These are phyloP conservation scores for Trametes hirsuta DNA, from an alignment of 1,284 basidiomycete genomes.

Conservation along the genomic window DNA sequence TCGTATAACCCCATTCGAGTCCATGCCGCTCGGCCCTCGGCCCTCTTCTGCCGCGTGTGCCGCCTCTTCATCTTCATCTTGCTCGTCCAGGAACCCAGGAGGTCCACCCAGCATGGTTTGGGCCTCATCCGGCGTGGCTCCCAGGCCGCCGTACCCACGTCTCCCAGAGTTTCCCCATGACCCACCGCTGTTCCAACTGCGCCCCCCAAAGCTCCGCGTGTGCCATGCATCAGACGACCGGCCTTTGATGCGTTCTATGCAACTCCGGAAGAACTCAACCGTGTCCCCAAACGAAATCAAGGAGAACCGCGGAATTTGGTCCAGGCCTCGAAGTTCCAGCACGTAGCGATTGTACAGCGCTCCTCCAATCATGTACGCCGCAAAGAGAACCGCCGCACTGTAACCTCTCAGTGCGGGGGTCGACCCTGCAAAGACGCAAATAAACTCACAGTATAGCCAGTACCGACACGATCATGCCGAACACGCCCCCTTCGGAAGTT, in stretches of 20 bases:
- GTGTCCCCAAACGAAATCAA: slow-evolving; percentile 40
- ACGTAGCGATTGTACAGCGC: slow-evolving; percentile 73
- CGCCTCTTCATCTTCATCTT: slow-evolving; percentile 34
- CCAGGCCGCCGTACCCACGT: slow-evolving; percentile 35
- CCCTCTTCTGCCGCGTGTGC: slow-evolving; percentile 15
- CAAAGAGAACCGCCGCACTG: slow-evolving; percentile 57
- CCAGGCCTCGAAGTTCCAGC: slow-evolving; percentile 60
- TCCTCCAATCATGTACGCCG: slow-evolving; percentile 61
- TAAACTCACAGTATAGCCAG: slow-evolving; percentile 53
- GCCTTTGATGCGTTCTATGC: slow-evolving; percentile 30
- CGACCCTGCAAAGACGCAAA: slow-evolving; percentile 20
- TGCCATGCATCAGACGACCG: slow-evolving; percentile 28
- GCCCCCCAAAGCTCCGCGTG: slow-evolving; percentile 26
- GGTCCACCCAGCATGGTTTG: slow-evolving; percentile 36
- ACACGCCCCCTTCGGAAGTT: slow-evolving; percentile 51
- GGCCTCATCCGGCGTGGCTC: slow-evolving; percentile 36
- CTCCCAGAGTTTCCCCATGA: slow-evolving; percentile 24
- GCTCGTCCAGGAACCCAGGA: slow-evolving; percentile 35
- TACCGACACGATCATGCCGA: slow-evolving; percentile 56
- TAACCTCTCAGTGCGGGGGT: slow-evolving; percentile 1
- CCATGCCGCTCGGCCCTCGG: slow-evolving; percentile 30
- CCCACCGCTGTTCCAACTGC: slow-evolving; percentile 23
- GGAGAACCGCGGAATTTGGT: slow-evolving; percentile 71
- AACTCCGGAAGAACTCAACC: slow-evolving; percentile 30
- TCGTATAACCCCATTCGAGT: slow-evolving; percentile 37